Conservation (phyloP, 2,329 filamentous ascomycete genomes). For the Botrytis aclada region DNA sequence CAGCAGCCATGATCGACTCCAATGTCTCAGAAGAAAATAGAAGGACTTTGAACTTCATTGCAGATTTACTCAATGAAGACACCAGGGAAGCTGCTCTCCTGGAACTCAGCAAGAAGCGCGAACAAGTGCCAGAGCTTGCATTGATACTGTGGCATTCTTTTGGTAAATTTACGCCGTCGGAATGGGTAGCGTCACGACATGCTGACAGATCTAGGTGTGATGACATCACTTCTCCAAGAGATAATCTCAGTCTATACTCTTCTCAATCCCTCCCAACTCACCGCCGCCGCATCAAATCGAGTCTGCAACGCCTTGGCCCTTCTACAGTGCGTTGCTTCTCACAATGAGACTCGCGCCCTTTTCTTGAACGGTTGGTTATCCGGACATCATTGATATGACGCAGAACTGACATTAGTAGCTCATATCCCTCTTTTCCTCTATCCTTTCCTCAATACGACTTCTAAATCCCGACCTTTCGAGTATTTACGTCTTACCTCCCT, state of each 20-base stretch:
- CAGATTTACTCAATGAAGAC: slow-evolving; percentile 81
- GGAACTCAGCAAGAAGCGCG: slow-evolving; percentile 96
- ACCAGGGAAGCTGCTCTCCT: slow-evolving; percentile 87
- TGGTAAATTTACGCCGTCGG: slow-evolving; percentile 55
- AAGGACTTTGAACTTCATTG: slow-evolving; percentile 88
- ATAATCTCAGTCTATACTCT: slow-evolving; percentile 98
- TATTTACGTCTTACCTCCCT: slow-evolving; percentile 94
- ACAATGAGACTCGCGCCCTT: slow-evolving; percentile 90
- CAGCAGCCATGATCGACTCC: slow-evolving; percentile 54
- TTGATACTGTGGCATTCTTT: slow-evolving; percentile 98
- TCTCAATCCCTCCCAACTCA: slow-evolving; percentile 93
- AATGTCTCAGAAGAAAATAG: slow-evolving; percentile 84
- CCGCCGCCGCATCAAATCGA: slow-evolving; percentile 92
- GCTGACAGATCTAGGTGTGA: slow-evolving; percentile 65
- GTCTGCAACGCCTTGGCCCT: slow-evolving; percentile 96
- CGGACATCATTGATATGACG: not conserved
- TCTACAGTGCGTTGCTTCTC: slow-evolving; percentile 93
- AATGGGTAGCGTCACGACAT: slow-evolving; percentile 8
- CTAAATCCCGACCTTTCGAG: slow-evolving; percentile 95
- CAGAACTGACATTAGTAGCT: slow-evolving; percentile 52
- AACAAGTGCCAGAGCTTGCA: slow-evolving; percentile 94
- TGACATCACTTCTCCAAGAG: slow-evolving; percentile 95
- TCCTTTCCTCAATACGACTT: slow-evolving; percentile 97
- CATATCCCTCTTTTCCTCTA: slow-evolving; percentile 98
- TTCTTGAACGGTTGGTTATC: slow-evolving; percentile 77